Conservation (phyloP, 495 filamentous ascomycete species). For the Ascodesmis nigricans region DNA sequence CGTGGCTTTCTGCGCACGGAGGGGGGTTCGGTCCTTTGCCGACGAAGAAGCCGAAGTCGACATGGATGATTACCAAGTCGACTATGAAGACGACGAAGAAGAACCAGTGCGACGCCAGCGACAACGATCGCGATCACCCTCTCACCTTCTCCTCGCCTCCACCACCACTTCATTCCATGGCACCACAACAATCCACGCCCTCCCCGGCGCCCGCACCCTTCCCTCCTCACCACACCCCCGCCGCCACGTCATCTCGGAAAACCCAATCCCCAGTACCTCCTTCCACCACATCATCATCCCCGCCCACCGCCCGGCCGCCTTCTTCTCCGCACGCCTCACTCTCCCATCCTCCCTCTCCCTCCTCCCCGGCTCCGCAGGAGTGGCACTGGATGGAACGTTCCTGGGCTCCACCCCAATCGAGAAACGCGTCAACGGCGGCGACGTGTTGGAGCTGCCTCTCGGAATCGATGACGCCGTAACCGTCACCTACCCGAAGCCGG, state of each 20-base stretch:
- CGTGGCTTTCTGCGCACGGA: too few species aligned
- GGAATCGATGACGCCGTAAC: constrained; percentile 43
- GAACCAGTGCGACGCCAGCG: too few species aligned
- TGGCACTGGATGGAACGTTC: constrained; percentile 48
- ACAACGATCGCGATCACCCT: constrained; percentile 2
- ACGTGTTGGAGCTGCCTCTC: constrained; percentile 36
- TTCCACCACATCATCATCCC: constrained; percentile 31
- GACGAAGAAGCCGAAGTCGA: too few species aligned
- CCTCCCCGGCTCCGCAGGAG: constrained; percentile 35
- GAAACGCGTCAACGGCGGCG: constrained; percentile 33
- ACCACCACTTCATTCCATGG: constrained; percentile 18
- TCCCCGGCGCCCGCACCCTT: constrained; percentile 30
- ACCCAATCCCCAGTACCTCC: constrained; percentile 22
- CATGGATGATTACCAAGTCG: too few species aligned
- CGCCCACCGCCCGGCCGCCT: constrained; percentile 42
- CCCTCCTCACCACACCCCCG: constrained; percentile 24
- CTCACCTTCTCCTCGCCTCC: not conserved
- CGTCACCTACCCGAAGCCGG: constrained; percentile 40
- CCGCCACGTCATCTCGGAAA: constrained; percentile 27
- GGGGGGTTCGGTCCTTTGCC: too few species aligned
- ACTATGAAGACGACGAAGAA: too few species aligned
- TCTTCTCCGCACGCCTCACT: constrained; percentile 39
- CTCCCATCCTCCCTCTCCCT: constrained; percentile 38
- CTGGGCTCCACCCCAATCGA: constrained; percentile 38
- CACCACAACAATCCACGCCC: constrained; percentile 33